Percentiles rank a stretch among this genome's conserved stretches.
Conservation (phyloP, 2,329 filamentous ascomycete genomes). For the Hypoxylon sp. region DNA sequence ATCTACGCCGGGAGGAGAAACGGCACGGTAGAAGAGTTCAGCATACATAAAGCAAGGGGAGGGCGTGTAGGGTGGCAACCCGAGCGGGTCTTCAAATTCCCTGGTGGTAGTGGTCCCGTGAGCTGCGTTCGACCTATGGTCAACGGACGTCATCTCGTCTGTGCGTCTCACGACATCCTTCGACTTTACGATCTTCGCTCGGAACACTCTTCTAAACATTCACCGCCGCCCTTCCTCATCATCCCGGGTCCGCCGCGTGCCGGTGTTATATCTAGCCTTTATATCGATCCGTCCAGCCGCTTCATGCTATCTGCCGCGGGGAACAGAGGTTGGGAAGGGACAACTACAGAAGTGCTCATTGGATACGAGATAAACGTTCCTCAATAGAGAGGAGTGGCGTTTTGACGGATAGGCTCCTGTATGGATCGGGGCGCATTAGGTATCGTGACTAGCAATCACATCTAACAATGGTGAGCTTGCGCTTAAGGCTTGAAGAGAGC, state of each 20-base stretch:
- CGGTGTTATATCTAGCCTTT: slow-evolving; percentile 88
- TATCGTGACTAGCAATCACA: background rate
- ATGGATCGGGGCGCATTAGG: background rate
- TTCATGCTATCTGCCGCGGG: slow-evolving; percentile 95
- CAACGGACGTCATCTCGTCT: slow-evolving; percentile 92
- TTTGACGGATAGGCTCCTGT: background rate
- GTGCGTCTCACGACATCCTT: slow-evolving; percentile 93
- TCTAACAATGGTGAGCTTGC: background rate
- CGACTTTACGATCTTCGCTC: slow-evolving; percentile 90
- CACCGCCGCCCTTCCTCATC: slow-evolving; percentile 93
- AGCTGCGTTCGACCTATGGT: slow-evolving; percentile 91
- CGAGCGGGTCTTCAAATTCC: slow-evolving; percentile 87
- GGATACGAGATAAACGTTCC: slow-evolving; percentile 85
- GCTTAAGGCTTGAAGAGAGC: background rate
- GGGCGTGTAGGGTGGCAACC: slow-evolving; percentile 77
- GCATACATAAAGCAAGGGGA: slow-evolving; percentile 79
- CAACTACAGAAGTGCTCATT: slow-evolving; percentile 88
- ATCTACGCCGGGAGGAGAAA: slow-evolving; percentile 95
- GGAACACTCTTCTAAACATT: slow-evolving; percentile 75
- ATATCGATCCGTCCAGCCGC: slow-evolving; percentile 87
- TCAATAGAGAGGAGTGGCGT: background rate
- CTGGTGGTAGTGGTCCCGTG: slow-evolving; percentile 88
- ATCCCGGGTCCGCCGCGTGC: slow-evolving; percentile 87
- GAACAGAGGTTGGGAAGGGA: slow-evolving; percentile 95
- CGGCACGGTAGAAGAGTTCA: slow-evolving; percentile 94